A percentile compares a stretch with the other conserved stretches of the same genome.
Conservation (phyloP, 2,329 filamentous ascomycete genomes). For the Myotisia sp. region DNA sequence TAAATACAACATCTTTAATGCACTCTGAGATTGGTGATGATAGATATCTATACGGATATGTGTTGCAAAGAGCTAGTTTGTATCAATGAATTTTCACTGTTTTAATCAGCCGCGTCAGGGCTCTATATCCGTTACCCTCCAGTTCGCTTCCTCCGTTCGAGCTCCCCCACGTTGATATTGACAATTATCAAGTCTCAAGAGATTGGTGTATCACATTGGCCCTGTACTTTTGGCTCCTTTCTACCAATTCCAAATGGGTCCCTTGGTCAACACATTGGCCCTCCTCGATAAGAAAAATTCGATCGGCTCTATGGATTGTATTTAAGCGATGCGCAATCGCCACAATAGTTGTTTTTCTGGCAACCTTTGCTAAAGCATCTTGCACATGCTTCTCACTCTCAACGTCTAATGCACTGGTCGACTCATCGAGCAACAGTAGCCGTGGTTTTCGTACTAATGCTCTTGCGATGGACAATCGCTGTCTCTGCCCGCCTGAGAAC, state of each 20-base stretch:
- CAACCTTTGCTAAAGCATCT: slow-evolving; percentile 24
- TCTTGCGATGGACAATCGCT: slow-evolving; percentile 44
- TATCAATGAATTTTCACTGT: too few relatives aligned
- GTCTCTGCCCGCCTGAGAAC: slow-evolving; percentile 45
- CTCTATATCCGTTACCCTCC: too few relatives aligned
- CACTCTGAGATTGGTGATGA: too few relatives aligned
- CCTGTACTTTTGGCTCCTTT: slow-evolving; percentile 36
- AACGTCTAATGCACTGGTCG: slow-evolving; percentile 45
- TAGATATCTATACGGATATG: too few relatives aligned
- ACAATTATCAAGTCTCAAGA: slow-evolving; percentile 18
- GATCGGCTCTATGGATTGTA: slow-evolving; percentile 49
- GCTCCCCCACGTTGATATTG: too few relatives aligned
- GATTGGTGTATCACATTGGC: slow-evolving; percentile 38
- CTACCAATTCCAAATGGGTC: slow-evolving; percentile 35
- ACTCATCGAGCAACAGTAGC: slow-evolving; percentile 47
- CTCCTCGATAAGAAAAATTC: slow-evolving; percentile 53
- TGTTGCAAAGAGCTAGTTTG: too few relatives aligned
- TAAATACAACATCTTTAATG: too few relatives aligned
- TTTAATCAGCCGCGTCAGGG: too few relatives aligned
- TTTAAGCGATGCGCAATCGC: slow-evolving; percentile 30
- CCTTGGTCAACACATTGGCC: slow-evolving; percentile 37
- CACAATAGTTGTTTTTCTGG: slow-evolving; percentile 24
- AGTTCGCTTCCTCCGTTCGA: too few relatives aligned
- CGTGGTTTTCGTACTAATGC: slow-evolving; percentile 42
- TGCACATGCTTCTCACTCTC: slow-evolving; percentile 38